Evolutionary conservation across 345 rosid species (phyloP).

Genomic region (Populus davidiana): DNA sequence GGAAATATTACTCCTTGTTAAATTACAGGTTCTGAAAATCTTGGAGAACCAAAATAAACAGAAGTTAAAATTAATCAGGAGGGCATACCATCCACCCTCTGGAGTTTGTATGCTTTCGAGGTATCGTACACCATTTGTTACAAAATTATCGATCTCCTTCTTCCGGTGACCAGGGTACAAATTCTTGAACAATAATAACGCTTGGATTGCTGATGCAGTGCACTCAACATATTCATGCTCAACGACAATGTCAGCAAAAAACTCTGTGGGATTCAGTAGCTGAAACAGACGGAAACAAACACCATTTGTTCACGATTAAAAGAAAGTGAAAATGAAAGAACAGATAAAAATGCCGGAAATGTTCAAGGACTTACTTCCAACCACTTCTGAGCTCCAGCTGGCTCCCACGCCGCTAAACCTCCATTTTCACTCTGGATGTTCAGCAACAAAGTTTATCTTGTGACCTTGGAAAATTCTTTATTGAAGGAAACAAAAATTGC

Average conservation of each 20-base stretch:
- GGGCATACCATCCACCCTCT: slow-evolving; percentile 53
- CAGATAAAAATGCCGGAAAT: background rate
- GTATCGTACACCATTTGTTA: slow-evolving; percentile 34
- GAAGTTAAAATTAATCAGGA: too few relatives aligned
- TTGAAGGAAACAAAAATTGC: too few relatives aligned
- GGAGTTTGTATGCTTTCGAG: slow-evolving; percentile 39
- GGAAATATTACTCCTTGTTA: background rate
- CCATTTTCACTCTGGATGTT: slow-evolving; percentile 32
- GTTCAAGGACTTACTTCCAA: slow-evolving; percentile 21
- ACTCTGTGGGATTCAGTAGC: slow-evolving; percentile 55
- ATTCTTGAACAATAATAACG: slow-evolving; percentile 30
- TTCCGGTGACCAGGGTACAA: slow-evolving; percentile 43
- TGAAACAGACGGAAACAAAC: slow-evolving; percentile 1
- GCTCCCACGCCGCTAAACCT: slow-evolving; percentile 43
- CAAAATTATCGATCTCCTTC: slow-evolving; percentile 45
- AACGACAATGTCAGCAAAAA: slow-evolving; percentile 28
- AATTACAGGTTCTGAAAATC: background rate
- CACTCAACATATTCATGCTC: slow-evolving; percentile 48
- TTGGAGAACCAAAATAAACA: background rate
- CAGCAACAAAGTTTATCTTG: background rate
- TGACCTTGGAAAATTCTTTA: too few relatives aligned
- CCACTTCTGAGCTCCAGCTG: slow-evolving; percentile 28
- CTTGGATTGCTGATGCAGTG: slow-evolving; percentile 31
- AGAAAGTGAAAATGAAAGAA: too few relatives aligned
- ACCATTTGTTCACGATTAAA: background rate